Conservation (phyloP, 2,329 filamentous ascomycete genomes). For the Rugonectria rugulosa region DNA sequence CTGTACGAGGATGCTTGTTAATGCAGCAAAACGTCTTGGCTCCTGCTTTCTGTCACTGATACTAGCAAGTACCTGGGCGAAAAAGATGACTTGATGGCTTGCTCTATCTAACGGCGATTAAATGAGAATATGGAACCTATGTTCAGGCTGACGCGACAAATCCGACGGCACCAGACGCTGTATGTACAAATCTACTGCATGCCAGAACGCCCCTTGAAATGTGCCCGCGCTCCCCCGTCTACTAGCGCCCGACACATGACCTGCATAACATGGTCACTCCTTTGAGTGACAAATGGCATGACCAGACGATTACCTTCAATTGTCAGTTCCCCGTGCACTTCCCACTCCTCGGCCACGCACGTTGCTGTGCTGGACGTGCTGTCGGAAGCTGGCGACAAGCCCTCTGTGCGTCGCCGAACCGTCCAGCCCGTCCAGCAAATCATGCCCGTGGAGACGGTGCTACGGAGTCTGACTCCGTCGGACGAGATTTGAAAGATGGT, state of each 20-base stretch:
- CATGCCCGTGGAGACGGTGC: neutral
- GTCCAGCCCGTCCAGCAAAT: constrained; percentile 3
- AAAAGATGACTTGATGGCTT: no score
- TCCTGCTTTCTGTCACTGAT: no score
- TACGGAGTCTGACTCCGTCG: neutral
- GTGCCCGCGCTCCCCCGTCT: neutral
- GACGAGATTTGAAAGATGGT: neutral
- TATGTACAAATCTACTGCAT: no score
- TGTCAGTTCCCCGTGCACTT: neutral
- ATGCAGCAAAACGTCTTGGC: no score
- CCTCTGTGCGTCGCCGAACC: neutral
- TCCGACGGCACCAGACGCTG: no score
- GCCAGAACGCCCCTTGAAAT: neutral
- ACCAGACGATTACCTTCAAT: constrained; percentile 3
- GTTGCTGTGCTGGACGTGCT: neutral
- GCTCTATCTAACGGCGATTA: no score
- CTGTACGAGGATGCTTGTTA: no score
- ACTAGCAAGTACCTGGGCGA: no score
- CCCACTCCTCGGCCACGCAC: neutral
- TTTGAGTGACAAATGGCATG: constrained; percentile 1
- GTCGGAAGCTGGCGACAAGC: neutral
- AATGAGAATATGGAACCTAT: no score
- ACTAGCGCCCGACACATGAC: neutral
- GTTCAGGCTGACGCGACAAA: no score
- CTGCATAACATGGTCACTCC: neutral